These are phyloP conservation scores for Lactuca saligna DNA, from an alignment of 129 eudicot species.

Conservation along the genomic window DNA sequence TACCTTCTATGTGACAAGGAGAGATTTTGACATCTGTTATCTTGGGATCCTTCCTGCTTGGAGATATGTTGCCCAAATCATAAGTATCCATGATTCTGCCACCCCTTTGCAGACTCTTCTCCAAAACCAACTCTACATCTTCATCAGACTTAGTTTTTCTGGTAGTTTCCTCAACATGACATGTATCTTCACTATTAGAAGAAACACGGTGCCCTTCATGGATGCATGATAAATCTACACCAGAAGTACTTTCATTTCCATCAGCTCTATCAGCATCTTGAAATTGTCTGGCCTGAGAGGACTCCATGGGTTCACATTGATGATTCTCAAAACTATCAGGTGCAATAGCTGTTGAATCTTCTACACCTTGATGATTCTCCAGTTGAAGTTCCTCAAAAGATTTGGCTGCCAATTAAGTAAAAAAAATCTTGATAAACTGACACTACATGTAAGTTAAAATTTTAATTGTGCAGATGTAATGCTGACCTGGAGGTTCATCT, in stretches of 20 bases:
- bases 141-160: slow-evolving; percentile 1
- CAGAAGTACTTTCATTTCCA: slow-evolving; percentile 19
- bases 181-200: slow-evolving; percentile 24
- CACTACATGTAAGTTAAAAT: not conserved
- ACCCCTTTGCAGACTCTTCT: too few relatives aligned
- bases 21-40: too few relatives aligned
- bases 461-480: not conserved
- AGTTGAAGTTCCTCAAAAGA: slow-evolving; percentile 24
- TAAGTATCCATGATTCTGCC: too few relatives aligned
- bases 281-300: slow-evolving; percentile 27
- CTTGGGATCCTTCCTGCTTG: too few relatives aligned
- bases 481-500: slow-evolving; percentile 45
- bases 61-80: too few relatives aligned
- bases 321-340: slow-evolving; percentile 70
- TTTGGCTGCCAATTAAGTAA: slow-evolving; percentile 44
- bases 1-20: slow-evolving; percentile 28
- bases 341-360: slow-evolving; percentile 41
- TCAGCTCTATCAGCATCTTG: slow-evolving; percentile 36
- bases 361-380: slow-evolving; percentile 17
- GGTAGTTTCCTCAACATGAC: slow-evolving; percentile 22
- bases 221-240: slow-evolving; percentile 17
- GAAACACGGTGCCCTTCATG: slow-evolving; percentile 15
- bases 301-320: slow-evolving; percentile 32
- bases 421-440: not conserved
- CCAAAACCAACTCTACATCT: too few relatives aligned